Evolutionary conservation across 306 rosid genomes (phyloP), one percentile per base, ranked within the genome.

Genomic region (Prunus mume): DNA sequence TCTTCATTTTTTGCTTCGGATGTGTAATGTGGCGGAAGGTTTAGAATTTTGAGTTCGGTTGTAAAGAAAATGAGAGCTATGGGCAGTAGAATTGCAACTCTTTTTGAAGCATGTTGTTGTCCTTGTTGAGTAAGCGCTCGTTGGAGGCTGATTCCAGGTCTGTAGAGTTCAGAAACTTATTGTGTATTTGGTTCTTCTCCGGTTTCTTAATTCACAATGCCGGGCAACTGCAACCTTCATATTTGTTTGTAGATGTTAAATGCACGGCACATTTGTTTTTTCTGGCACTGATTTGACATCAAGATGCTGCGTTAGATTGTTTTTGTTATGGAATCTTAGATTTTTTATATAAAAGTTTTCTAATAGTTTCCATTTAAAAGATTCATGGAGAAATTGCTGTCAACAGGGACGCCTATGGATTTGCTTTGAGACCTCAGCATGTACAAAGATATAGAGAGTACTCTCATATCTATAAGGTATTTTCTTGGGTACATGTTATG

Each of bases 101-200:
- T 80, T 87, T 73, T 78, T 80, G 80, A 95, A 91, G 88, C 78
- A 95, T 95, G 98, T 88, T 95, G 96, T 92, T 95, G 93, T 95
- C 98, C 90, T 90, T 90, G 85, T 50, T 95, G 86, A 92, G 98
- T 88, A 90, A 88, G 87, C 97, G 97, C 77, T 76, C 88, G 13
- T 92, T 95, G 93, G 98, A 90, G 85, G 93, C 90, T 84, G 97
- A 90, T 95, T 92, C 96, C 87, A 95, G 97, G 98, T 92, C 79
- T 28, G 77, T 57, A 20, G 78, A 76, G 25, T 47, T 30, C 51
- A 12, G 30, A 7, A 14, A 14, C 22, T 56, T 19, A 51, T 41
- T 57, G 4, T 8, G 45, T 12, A 6, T 49, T 10, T 20, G 66
- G 17, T 43, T 49, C 11, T 24, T 58, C 13, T 2, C 51, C 47